These are phyloP conservation scores for Petunia secreta DNA, from an alignment of 257 asterid species.

Conservation along the genomic window DNA sequence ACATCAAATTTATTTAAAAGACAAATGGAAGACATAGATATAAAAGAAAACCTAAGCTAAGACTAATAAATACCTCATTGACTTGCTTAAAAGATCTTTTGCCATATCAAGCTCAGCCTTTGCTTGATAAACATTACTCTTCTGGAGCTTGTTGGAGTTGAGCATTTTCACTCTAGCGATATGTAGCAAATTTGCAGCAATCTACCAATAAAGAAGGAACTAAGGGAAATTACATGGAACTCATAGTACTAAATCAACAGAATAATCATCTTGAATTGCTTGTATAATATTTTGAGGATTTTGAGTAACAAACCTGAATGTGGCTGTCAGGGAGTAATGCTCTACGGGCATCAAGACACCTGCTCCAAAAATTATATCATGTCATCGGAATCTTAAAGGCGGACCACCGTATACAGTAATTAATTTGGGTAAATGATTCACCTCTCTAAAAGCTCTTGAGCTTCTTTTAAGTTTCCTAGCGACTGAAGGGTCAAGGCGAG, in stretches of 20 bases:
- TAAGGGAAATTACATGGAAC: constrained; percentile 18
- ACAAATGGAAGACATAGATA: constrained; percentile 26
- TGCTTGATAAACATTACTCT: constrained; percentile 55
- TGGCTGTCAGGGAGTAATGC: constrained; percentile 64
- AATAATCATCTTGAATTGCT: constrained; percentile 12
- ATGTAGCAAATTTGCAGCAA: constrained; percentile 69
- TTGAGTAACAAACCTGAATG: constrained; percentile 66
- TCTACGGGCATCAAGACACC: constrained; percentile 81
- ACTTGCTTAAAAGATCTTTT: constrained; percentile 54
- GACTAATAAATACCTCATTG: constrained; percentile 56
- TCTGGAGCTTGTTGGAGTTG: constrained; percentile 51
- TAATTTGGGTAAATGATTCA: constrained; percentile 33
- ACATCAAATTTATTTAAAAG: constrained; percentile 17
- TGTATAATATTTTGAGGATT: neutral
- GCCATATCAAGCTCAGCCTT: constrained; percentile 64
- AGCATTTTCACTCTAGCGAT: constrained; percentile 75
- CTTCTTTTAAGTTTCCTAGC: constrained; percentile 67
- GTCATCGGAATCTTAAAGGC: constrained; percentile 33
- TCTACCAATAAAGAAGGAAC: constrained; percentile 49
- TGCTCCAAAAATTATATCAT: constrained; percentile 42
- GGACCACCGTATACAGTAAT: constrained; percentile 32
- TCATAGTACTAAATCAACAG: neutral
- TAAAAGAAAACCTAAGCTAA: constrained; percentile 21
- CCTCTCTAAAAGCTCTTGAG: constrained; percentile 82
- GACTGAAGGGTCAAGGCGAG: constrained; percentile 78